Conservation (phyloP, 106 monocot species). For the Dactylorhiza incarnata region DNA sequence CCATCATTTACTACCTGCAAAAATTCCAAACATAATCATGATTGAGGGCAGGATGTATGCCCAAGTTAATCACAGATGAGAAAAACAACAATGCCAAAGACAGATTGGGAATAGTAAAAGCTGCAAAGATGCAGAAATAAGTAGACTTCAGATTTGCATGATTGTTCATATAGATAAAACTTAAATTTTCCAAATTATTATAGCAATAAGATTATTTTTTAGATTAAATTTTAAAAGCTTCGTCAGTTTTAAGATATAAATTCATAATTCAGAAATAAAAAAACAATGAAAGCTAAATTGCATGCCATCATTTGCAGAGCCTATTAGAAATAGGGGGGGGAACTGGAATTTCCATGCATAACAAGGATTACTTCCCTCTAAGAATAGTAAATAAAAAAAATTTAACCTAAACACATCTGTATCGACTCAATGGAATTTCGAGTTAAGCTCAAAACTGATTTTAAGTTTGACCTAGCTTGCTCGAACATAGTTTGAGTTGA, state of each 20-base stretch:
- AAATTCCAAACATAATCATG: background rate
- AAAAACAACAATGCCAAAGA: background rate
- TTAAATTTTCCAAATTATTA: background rate
- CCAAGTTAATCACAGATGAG: background rate
- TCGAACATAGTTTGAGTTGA: too few species aligned
- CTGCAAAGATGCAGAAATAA: background rate
- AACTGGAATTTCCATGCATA: too few species aligned
- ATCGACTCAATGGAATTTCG: too few species aligned
- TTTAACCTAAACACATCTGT: too few species aligned
- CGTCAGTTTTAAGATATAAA: background rate
- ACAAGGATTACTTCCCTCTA: too few species aligned
- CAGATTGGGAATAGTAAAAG: background rate
- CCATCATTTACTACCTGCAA: constrained; percentile 78
- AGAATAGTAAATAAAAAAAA: too few species aligned
- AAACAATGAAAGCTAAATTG: background rate
- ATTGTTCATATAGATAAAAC: background rate
- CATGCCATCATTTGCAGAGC: background rate
- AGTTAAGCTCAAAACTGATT: too few species aligned
- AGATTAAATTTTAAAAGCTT: background rate
- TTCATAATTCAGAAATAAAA: background rate
- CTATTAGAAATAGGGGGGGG: background rate
- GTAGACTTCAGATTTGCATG: background rate
- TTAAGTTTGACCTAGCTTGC: too few species aligned
- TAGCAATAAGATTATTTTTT: background rate
- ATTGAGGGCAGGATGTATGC: background rate